phyloP scores from a whole-genome alignment of 305 asterid genomes.

The Fraxinus sp. region DNA sequence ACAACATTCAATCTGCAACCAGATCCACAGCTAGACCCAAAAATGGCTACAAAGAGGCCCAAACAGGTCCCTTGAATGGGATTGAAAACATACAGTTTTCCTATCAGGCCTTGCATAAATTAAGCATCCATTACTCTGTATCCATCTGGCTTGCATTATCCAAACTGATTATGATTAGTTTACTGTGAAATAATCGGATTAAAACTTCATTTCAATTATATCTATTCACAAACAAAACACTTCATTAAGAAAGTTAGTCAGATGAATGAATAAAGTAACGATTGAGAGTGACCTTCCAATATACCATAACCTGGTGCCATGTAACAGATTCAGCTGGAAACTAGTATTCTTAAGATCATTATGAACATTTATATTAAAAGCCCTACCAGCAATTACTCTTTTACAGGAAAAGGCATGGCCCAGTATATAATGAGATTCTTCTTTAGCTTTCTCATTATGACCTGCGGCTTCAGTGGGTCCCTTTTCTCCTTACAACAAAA shows the following conservation, averaged over 20 bases:
- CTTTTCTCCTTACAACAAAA: background rate
- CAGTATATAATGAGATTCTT: background rate
- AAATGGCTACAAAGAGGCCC: background rate
- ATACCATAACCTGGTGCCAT: background rate
- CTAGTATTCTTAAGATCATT: background rate
- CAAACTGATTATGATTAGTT: background rate
- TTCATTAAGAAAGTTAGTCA: background rate
- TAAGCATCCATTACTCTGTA: background rate
- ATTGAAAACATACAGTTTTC: background rate
- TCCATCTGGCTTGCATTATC: background rate
- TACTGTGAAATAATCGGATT: background rate
- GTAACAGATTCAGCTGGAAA: slow-evolving; percentile 2
- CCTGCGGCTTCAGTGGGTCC: background rate
- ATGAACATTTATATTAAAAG: background rate
- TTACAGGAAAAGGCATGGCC: background rate
- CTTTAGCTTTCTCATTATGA: background rate
- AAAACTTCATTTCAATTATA: background rate
- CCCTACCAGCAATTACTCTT: background rate
- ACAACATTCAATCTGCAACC: background rate
- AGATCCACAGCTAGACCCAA: background rate
- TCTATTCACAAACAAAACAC: background rate
- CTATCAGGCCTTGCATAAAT: background rate
- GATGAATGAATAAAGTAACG: background rate
- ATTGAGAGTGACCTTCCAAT: background rate
- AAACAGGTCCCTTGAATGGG: background rate